A percentile compares a stretch with the other conserved stretches of the same genome.
phyloP scores from a whole-genome alignment of 352 stramenopile genomes.

The Pythium rishiriense region DNA sequence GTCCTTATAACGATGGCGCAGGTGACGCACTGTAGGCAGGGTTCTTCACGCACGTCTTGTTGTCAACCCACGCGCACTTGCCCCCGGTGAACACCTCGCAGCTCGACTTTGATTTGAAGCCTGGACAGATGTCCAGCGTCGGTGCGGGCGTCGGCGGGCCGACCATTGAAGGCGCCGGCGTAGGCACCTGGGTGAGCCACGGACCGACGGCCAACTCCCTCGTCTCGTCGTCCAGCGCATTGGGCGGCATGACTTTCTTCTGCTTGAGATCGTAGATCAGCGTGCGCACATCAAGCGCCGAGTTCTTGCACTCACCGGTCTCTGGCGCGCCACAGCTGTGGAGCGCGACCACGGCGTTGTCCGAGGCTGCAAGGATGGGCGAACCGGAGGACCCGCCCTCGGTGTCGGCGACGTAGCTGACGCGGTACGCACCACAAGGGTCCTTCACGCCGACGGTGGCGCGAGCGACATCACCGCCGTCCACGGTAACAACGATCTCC shows the following conservation, averaged over 20 bases:
- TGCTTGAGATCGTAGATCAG: slow-evolving; percentile 35
- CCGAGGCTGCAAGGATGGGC: slow-evolving; percentile 34
- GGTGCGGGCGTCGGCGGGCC: slow-evolving; percentile 29
- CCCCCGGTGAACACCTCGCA: slow-evolving; percentile 34
- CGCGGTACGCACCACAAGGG: slow-evolving; percentile 33
- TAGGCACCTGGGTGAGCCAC: slow-evolving; percentile 29
- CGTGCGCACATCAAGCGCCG: slow-evolving; percentile 32
- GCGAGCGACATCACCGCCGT: slow-evolving; percentile 29
- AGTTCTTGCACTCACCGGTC: slow-evolving; percentile 29
- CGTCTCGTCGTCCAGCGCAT: slow-evolving; percentile 28
- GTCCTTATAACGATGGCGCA: too few relatives aligned
- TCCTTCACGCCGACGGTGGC: slow-evolving; percentile 27
- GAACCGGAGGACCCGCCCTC: slow-evolving; percentile 42
- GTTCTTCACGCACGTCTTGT: slow-evolving; percentile 19
- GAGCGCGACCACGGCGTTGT: slow-evolving; percentile 49
- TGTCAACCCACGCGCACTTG: slow-evolving; percentile 22
- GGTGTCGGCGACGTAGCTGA: slow-evolving; percentile 47
- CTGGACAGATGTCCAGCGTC: slow-evolving; percentile 28
- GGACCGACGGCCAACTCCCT: slow-evolving; percentile 24
- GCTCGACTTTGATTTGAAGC: slow-evolving; percentile 29
- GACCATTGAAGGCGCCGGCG: slow-evolving; percentile 5
- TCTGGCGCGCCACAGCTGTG: slow-evolving; percentile 40
- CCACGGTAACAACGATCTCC: slow-evolving; percentile 31
- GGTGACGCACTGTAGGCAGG: too few relatives aligned
- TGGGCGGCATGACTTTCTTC: slow-evolving; percentile 29